phyloP scores from a whole-genome alignment of 148 eudicot species.

The Heliamphora exappendiculata region DNA sequence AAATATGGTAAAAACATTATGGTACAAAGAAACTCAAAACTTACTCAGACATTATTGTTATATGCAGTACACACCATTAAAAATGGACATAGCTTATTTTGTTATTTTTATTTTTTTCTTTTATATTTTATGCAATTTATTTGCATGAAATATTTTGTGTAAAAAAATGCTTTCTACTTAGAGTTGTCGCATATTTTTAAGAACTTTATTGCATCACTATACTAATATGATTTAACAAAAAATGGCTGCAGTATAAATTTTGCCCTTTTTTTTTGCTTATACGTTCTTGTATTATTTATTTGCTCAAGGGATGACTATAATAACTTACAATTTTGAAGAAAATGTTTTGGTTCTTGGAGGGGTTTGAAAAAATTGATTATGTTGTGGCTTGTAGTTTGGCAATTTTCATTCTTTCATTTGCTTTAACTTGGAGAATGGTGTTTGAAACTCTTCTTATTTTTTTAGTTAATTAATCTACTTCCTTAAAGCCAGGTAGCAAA shows the following conservation, averaged over 20 bases:
- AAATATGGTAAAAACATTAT: not conserved
- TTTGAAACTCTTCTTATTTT: not conserved
- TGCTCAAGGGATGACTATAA: not conserved
- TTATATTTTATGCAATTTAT: no score
- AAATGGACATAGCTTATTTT: not conserved
- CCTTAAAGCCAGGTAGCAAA: conserved; percentile 68
- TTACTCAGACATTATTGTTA: not conserved
- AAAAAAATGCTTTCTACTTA: not conserved
- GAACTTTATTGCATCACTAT: not conserved
- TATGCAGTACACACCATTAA: not conserved
- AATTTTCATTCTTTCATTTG: not conserved
- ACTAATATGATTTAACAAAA: not conserved
- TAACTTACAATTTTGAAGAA: not conserved
- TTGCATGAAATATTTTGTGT: not conserved
- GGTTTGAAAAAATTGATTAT: not conserved
- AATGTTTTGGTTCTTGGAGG: not conserved
- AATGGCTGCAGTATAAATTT: not conserved
- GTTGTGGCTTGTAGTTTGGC: not conserved
- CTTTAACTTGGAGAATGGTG: not conserved
- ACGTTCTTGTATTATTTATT: not conserved
- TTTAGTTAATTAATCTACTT: conserved; percentile 9
- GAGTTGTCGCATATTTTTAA: not conserved
- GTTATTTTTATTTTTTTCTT: no score
- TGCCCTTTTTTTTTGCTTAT: not conserved
- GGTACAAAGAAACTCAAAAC: not conserved